Percentiles rank a stretch among this genome's conserved stretches.
phyloP scores from a whole-genome alignment of 2,329 filamentous ascomycete genomes.

The Aureobasidium zeae region DNA sequence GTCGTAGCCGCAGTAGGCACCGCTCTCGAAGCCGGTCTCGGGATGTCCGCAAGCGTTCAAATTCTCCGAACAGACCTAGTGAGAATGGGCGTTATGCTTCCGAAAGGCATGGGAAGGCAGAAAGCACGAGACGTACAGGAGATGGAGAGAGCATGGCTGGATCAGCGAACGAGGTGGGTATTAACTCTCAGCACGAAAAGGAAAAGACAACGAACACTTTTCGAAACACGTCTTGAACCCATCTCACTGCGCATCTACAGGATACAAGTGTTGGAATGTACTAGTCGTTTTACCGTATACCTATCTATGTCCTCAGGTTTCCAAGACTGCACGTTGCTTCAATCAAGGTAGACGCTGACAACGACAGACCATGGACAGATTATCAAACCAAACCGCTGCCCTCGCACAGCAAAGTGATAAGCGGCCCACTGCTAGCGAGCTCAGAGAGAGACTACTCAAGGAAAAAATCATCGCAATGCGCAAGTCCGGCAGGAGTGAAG shows the following conservation, averaged over 20 bases:
- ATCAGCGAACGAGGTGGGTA: slow-evolving; percentile 14
- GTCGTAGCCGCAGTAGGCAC: slow-evolving; percentile 3
- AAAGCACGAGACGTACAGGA: background rate
- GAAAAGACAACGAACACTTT: background rate
- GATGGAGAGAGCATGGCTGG: slow-evolving; percentile 9
- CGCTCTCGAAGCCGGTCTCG: slow-evolving; percentile 8
- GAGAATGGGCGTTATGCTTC: background rate
- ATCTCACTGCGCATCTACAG: background rate
- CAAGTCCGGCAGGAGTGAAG: background rate
- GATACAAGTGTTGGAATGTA: background rate
- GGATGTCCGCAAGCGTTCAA: background rate
- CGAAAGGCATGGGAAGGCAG: background rate
- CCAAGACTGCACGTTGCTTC: background rate
- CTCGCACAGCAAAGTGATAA: slow-evolving; percentile 6
- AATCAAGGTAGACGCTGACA: slow-evolving; percentile 6
- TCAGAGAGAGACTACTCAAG: slow-evolving; percentile 16
- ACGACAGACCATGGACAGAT: background rate
- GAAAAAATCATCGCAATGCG: slow-evolving; percentile 6
- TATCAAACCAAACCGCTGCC: slow-evolving; percentile 1
- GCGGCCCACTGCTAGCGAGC: slow-evolving; percentile 11
- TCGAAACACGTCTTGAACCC: background rate
- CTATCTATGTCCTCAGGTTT: background rate
- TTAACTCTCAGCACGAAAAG: background rate
- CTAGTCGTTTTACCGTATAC: background rate
- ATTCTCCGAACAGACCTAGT: background rate